A percentile compares a stretch with the other conserved stretches of the same genome.
These are phyloP conservation scores for Hyphopichia wangnamkhiaoensis DNA, from an alignment of 1,139 yeast species.

Conservation along the genomic window DNA sequence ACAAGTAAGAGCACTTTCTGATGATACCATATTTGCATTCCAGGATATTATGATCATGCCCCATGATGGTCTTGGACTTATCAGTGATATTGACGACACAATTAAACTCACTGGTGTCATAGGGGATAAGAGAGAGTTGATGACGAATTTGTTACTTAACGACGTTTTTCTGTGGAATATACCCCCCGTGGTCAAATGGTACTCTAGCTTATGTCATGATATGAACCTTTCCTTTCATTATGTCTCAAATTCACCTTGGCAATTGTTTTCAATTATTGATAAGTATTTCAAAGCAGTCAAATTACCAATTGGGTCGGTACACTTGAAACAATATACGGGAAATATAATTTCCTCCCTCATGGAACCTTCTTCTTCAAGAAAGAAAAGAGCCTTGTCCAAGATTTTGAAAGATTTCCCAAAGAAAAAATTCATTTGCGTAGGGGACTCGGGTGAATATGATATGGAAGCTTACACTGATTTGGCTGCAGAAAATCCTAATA, in stretches of 20 bases:
- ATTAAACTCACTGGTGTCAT: conserved; percentile 86
- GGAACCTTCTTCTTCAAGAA: conserved; percentile 85
- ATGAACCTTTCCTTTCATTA: conserved; percentile 69
- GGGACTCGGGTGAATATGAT: conserved; percentile 96
- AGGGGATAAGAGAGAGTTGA: conserved; percentile 80
- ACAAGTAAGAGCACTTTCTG: conserved; percentile 38
- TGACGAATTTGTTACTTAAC: conserved; percentile 72
- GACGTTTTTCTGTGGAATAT: conserved; percentile 67
- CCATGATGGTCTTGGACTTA: conserved; percentile 63
- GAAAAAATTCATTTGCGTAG: conserved; percentile 78
- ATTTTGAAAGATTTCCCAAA: conserved; percentile 76
- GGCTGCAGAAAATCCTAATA: conserved; percentile 61
- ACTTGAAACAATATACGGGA: conserved; percentile 85
- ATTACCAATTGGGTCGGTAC: conserved; percentile 77
- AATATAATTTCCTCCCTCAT: conserved; percentile 75
- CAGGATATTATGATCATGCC: conserved; percentile 46
- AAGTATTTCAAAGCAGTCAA: conserved; percentile 56
- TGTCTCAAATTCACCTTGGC: conserved; percentile 96
- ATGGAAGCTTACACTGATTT: conserved; percentile 84
- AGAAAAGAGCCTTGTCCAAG: conserved; percentile 61
- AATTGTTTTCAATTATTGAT: conserved; percentile 64
- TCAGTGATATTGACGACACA: conserved; percentile 95
- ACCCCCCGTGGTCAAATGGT: conserved; percentile 77
- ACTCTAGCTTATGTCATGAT: conserved; percentile 36
- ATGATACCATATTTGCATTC: conserved; percentile 48